Evolutionary conservation across 495 filamentous ascomycete genomes (phyloP), one percentile per base, ranked within the genome.

Genomic region (Hyaloscypha finlandica): DNA sequence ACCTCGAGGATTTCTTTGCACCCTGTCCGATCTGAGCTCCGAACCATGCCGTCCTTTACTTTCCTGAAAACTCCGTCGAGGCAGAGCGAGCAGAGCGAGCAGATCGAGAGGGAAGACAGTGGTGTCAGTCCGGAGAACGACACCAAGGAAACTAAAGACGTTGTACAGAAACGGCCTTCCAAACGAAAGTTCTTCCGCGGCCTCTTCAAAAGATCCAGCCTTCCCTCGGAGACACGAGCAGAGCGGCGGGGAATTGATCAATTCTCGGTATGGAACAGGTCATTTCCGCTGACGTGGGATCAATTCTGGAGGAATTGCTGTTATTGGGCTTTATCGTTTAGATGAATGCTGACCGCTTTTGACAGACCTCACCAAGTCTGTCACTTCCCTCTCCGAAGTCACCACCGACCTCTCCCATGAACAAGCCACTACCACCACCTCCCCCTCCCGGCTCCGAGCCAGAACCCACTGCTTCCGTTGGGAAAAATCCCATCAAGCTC

Each of bases 351-450:
- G 35, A 64, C 53, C 11, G 14, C 6, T 16, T 61, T 11, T 33
- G 51, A 35, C 29, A 66, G 64, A 12, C 29, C 0, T 35, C 64
- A 22, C 12, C 37, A 8, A 61, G 30, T 39, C 19, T 37, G 12
- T 12, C 39, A 22, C 11, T 58, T 48, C 35, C 32, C 25, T 58
- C 65, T 59, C 52, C 60, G 14, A 55, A 42, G 4, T 63, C 68
- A 12, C 30, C 64, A 9, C 58, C 65, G 12, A 60, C 53, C 8
- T 70, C 71, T 42, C 70, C 61, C 20, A 58, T 77, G 51, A 84
- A 85, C 68, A 85, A 84, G 65, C 82, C 83, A 31, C 73, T 85
- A 16, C 83, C 84, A 20, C 82, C 80, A 20, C 81, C 82, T 65
- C 83, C 83, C 60, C 74, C 78, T 52, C 77, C 79, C 31, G 62